Evolutionary conservation across 148 eudicot species (phyloP).

Genomic region (Silene uniflora): DNA sequence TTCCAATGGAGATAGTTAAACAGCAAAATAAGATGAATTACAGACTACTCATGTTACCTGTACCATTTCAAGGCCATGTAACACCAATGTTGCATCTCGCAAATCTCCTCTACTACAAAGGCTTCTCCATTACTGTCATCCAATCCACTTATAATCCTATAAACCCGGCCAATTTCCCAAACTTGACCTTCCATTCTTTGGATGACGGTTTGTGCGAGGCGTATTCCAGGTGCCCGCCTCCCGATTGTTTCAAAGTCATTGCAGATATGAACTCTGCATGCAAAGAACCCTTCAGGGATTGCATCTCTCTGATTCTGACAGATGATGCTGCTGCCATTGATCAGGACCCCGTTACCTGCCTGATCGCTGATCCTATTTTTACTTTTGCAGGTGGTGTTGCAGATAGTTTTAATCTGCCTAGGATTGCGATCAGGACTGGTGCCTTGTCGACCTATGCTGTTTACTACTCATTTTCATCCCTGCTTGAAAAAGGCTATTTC

Average conservation of each 20-base stretch:
- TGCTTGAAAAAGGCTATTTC: conserved; percentile 32
- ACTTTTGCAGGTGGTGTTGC: conserved; percentile 20
- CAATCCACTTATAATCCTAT: conserved; percentile 29
- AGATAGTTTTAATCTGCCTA: conserved; percentile 28
- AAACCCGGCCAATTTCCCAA: conserved; percentile 32
- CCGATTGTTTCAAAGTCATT: conserved; percentile 9
- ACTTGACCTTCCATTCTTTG: conserved; percentile 33
- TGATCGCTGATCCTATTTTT: conserved; percentile 35
- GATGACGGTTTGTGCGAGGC: conserved; percentile 13
- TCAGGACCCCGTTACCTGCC: conserved; percentile 24
- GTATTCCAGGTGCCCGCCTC: background rate
- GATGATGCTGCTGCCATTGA: background rate
- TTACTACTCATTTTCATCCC: conserved; percentile 20
- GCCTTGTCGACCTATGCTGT: conserved; percentile 22
- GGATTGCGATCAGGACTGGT: conserved; percentile 29
- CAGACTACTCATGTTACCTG: conserved; percentile 28
- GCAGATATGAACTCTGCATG: conserved; percentile 14
- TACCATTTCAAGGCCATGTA: conserved; percentile 42
- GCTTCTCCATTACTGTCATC: conserved; percentile 35
- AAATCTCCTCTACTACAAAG: conserved; percentile 31
- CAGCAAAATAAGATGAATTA: conserved; percentile 4
- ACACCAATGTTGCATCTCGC: conserved; percentile 45
- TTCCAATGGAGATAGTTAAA: background rate
- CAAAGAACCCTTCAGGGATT: conserved; percentile 25
- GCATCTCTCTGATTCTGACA: conserved; percentile 20